A percentile compares a stretch with the other conserved stretches of the same genome.
Evolutionary conservation across 805 yeast genomes (phyloP).

Genomic region (Wickerhamomyces xylosicus): DNA sequence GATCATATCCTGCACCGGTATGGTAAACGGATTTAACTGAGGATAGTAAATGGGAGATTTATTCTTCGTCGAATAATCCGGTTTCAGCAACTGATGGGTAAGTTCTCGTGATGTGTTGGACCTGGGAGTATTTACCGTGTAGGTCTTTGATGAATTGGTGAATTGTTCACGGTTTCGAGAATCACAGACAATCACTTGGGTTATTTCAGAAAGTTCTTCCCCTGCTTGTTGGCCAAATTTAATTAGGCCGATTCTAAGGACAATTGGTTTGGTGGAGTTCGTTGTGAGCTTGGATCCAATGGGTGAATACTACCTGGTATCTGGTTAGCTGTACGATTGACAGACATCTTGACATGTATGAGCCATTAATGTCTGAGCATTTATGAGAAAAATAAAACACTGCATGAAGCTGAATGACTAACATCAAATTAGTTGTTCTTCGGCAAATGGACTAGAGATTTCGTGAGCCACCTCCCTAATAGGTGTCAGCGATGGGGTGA

Average conservation of each 20-base stretch:
- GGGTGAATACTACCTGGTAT: no score
- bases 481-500: no score
- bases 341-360: no score
- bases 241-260: conserved; percentile 13
- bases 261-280: neutral
- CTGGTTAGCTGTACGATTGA: no score
- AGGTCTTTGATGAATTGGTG: conserved; percentile 28
- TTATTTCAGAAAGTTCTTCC: conserved; percentile 33
- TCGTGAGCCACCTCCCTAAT: no score
- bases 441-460: no score
- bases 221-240: conserved; percentile 51
- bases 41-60: conserved; percentile 32
- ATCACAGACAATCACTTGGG: conserved; percentile 30
- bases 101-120: conserved; percentile 44
- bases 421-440: no score
- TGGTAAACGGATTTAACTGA: conserved; percentile 34
- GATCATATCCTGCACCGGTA: conserved; percentile 47
- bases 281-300: no score
- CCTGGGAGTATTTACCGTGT: conserved; percentile 22
- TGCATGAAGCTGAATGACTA: no score
- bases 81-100: conserved; percentile 38
- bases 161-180: conserved; percentile 25
- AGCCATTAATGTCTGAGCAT: no score
- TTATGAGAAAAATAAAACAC: no score
- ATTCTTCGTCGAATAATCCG: conserved; percentile 35